Conservation (phyloP, 345 rosid genomes). For the Moringa oleifera region DNA sequence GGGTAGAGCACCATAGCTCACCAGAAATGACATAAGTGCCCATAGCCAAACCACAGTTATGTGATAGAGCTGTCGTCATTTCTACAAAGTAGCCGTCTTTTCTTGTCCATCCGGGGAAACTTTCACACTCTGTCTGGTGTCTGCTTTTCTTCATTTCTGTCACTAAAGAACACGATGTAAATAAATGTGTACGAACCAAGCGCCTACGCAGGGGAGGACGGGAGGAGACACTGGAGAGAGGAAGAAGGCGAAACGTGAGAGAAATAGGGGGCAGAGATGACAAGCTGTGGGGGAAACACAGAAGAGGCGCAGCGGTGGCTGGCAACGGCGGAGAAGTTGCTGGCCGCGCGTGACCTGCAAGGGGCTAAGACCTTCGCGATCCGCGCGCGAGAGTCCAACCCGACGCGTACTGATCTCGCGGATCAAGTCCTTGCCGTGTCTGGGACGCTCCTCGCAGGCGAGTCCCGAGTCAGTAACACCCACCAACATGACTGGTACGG, state of each 20-base stretch:
- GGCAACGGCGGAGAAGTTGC: conserved; percentile 76
- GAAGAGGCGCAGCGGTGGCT: conserved; percentile 85
- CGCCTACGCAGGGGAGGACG: too few species aligned
- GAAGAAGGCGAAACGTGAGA: conserved; percentile 1
- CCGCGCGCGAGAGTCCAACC: conserved; percentile 76
- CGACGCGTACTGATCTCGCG: conserved; percentile 48
- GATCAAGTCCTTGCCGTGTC: conserved; percentile 74
- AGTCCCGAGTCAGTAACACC: conserved; percentile 29
- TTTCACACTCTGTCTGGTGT: too few species aligned
- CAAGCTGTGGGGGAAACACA: conserved; percentile 35
- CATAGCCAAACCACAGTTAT: too few species aligned
- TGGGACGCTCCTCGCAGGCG: conserved; percentile 68
- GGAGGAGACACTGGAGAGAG: neutral
- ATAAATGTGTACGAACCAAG: too few species aligned
- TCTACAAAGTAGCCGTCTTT: neutral
- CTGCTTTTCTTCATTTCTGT: too few species aligned
- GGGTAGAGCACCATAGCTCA: too few species aligned
- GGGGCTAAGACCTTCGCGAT: conserved; percentile 79
- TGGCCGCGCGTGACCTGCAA: conserved; percentile 64
- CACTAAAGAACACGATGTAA: too few species aligned
- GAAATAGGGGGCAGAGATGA: conserved; percentile 23
- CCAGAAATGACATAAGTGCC: too few species aligned
- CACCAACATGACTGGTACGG: conserved; percentile 67
- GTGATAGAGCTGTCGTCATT: neutral
- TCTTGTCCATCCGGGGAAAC: neutral